phyloP scores from a whole-genome alignment of 305 asterid species.

The Fraxinus angustifolia region DNA sequence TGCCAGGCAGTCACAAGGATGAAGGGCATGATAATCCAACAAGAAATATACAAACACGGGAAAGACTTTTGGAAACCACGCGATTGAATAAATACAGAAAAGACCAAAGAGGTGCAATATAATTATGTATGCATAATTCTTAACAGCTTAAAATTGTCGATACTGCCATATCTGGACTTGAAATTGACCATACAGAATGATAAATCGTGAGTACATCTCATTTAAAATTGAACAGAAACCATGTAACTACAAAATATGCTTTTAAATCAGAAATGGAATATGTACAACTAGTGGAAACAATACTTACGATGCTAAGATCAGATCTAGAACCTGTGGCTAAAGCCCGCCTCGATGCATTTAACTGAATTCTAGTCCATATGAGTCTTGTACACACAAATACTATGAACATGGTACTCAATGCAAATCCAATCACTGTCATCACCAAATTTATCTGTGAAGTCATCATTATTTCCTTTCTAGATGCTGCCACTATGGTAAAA shows the following conservation, averaged over 20 bases:
- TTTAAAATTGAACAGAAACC: constrained; percentile 14
- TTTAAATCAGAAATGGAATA: constrained; percentile 10
- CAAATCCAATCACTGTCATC: constrained; percentile 92
- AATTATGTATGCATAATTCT: not conserved
- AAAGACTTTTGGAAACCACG: not conserved
- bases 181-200: not conserved
- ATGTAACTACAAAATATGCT: constrained; percentile 18
- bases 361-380: constrained; percentile 76
- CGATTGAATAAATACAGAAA: constrained; percentile 19
- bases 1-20: constrained; percentile 17
- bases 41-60: constrained; percentile 16
- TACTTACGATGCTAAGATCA: constrained; percentile 70
- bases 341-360: constrained; percentile 53
- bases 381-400: constrained; percentile 87
- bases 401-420: constrained; percentile 70
- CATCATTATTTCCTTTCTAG: constrained; percentile 33
- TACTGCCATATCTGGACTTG: not conserved
- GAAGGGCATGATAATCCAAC: constrained; percentile 2
- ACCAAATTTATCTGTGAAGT: constrained; percentile 70
- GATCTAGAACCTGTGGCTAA: constrained; percentile 56
- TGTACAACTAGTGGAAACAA: not conserved
- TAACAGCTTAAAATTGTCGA: not conserved
- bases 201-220: not conserved
- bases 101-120: constrained; percentile 12
- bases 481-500: constrained; percentile 9